Evolutionary conservation across 768 basidiomycete species (phyloP), one percentile per base, ranked within the genome.

Genomic region (Leccinum broughii): DNA sequence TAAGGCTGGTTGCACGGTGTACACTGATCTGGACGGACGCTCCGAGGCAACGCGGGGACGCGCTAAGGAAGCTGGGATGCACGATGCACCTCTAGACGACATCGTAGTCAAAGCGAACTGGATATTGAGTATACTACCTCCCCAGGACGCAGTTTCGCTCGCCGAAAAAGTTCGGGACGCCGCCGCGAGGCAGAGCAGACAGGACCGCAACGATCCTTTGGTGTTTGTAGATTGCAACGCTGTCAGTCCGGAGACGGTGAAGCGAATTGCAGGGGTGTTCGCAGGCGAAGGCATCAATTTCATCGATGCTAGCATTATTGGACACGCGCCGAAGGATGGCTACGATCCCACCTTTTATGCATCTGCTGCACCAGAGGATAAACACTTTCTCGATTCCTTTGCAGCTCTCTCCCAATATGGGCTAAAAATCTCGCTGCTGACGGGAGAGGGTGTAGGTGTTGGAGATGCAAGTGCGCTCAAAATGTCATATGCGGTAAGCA

Each of bases 381-480:
- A 58, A 51, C 60, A 67, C 34, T 44, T 66, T 70, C 66, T 82
- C 50, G 74, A 77, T 14, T 67, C 67, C 32, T 84, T 86, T 57
- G 76, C 64, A 20, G 68, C 58, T 1, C 67, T 83, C n/a, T 70
- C 75, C 15, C 64, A 75, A 57, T 77, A 75, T 55, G 84, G 84
- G 4, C 64, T 84, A 22, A 81, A 78, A 64, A 71, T 83, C 10
- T 78, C 77, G 15, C 68, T 76, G 3, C 65, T 87, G 63, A 76
- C 68, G 48, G 82, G 80, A 24, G 80, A 82, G 56, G 81, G 78
- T 30, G 75, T 75, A 1, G 79, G 79, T 3, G 74, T 84, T 24
- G 84, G 85, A 5, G 83, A 82, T 62, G 85, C 84, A 2, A 86
- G 85, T 61, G 84, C 83, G 6, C 68, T 86, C 60, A 87, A 87